Percentiles rank a stretch among this genome's conserved stretches.
Evolutionary conservation across 2,329 filamentous ascomycete genomes (phyloP).

Genomic region (Penicillium corylophilum): DNA sequence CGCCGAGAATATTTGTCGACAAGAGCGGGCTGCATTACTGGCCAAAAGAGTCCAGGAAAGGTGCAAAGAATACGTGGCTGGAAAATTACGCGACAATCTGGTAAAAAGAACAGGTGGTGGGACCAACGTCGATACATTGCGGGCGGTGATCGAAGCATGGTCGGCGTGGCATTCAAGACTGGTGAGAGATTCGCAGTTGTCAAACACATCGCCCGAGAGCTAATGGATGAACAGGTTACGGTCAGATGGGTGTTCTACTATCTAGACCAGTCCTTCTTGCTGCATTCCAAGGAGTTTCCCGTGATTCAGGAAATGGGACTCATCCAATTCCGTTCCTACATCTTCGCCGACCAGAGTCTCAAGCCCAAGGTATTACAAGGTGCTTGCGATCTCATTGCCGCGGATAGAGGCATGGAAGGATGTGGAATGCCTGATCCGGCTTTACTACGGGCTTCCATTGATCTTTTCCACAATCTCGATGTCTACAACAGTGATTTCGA

Average conservation of each 20-base stretch:
- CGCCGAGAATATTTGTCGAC: constrained; percentile 86
- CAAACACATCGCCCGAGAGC: background rate
- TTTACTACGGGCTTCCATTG: constrained; percentile 72
- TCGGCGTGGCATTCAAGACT: constrained; percentile 73
- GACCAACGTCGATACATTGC: constrained; percentile 64
- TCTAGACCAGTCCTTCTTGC: constrained; percentile 83
- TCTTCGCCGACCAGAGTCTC: constrained; percentile 56
- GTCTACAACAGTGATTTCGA: constrained; percentile 82
- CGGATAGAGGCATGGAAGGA: constrained; percentile 61
- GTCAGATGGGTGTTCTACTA: constrained; percentile 92
- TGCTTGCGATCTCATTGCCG: constrained; percentile 72
- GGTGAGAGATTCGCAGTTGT: constrained; percentile 48
- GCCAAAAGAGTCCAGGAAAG: constrained; percentile 64
- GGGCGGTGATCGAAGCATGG: constrained; percentile 65
- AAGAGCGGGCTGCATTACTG: constrained; percentile 67
- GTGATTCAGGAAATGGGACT: constrained; percentile 82
- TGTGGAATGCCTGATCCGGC: constrained; percentile 57
- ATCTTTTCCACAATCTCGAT: constrained; percentile 80
- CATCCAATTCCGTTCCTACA: constrained; percentile 65
- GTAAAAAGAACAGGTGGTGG: constrained; percentile 54
- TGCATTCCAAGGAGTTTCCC: constrained; percentile 66
- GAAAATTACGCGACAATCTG: constrained; percentile 58
- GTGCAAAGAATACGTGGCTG: constrained; percentile 63
- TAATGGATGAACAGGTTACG: constrained; percentile 54
- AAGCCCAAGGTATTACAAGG: constrained; percentile 61